A percentile compares a stretch with the other conserved stretches of the same genome.
phyloP scores from a whole-genome alignment of 169 alveolate genomes.

The Cryptosporidium ubiquitum region DNA sequence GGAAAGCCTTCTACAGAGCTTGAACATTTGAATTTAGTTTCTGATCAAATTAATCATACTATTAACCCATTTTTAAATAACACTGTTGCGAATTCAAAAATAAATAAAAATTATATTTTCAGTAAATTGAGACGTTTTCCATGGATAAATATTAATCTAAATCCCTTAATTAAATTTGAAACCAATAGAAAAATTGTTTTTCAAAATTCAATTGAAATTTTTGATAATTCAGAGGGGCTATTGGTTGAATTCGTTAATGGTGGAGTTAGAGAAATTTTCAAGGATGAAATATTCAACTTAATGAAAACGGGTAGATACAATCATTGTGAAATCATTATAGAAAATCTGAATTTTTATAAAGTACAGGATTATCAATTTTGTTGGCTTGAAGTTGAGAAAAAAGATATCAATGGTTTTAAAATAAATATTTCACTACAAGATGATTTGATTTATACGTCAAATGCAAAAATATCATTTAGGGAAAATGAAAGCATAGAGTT shows the following conservation, averaged over 20 bases:
- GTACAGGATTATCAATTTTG: neutral
- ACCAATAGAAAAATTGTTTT: neutral
- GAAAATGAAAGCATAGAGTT: neutral
- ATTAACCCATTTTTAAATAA: neutral
- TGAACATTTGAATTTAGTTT: neutral
- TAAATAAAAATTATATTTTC: conserved; percentile 7
- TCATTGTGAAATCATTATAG: conserved; percentile 1
- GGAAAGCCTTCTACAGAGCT: conserved; percentile 22
- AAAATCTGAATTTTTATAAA: neutral
- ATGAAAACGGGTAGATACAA: conserved; percentile 40
- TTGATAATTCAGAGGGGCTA: neutral
- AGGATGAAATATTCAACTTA: conserved; percentile 13
- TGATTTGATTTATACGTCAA: neutral
- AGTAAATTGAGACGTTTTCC: conserved; percentile 45
- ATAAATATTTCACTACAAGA: neutral
- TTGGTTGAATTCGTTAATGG: conserved; percentile 37
- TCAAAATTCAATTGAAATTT: neutral
- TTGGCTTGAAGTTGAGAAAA: neutral
- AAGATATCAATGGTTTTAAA: neutral
- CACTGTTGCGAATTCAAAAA: neutral
- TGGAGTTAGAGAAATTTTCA: conserved; percentile 25
- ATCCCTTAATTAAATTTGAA: conserved; percentile 27
- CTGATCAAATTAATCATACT: neutral
- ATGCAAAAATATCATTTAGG: neutral
- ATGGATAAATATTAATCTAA: conserved; percentile 8